phyloP scores from a whole-genome alignment of 345 rosid species.

The Mangifera indica region DNA sequence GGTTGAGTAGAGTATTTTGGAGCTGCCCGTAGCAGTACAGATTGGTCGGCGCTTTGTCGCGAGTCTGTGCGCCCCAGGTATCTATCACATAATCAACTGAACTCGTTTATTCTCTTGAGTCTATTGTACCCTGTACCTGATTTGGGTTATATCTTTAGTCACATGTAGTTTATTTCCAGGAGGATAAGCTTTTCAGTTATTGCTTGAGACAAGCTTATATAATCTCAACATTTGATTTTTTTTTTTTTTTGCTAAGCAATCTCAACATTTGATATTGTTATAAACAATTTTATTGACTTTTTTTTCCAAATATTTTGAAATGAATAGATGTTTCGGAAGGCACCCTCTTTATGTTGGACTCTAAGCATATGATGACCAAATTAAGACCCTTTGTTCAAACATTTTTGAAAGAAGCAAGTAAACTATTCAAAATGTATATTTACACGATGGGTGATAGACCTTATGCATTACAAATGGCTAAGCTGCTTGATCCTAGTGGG shows the following conservation, averaged over 20 bases:
- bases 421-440: slow-evolving; percentile 84
- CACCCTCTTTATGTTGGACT: slow-evolving; percentile 64
- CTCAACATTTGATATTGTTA: background rate
- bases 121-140: background rate
- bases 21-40: no score
- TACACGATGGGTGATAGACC: slow-evolving; percentile 91
- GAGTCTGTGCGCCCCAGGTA: no score
- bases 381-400: slow-evolving; percentile 74
- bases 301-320: background rate
- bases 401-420: slow-evolving; percentile 81
- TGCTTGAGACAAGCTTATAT: no score
- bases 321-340: slow-evolving; percentile 61
- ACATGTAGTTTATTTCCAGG: no score
- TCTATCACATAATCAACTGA: no score
- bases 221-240: no score
- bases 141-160: no score
- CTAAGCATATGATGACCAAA: slow-evolving; percentile 87
- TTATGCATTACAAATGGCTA: slow-evolving; percentile 86
- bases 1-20: no score
- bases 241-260: no score
- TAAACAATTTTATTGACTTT: background rate
- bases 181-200: no score
- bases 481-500: slow-evolving; percentile 70
- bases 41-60: no score
- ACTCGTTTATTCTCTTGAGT: background rate